Evolutionary conservation across 1,139 yeast genomes (phyloP).

Genomic region (Hemisphaericaspora lyxosophila): DNA sequence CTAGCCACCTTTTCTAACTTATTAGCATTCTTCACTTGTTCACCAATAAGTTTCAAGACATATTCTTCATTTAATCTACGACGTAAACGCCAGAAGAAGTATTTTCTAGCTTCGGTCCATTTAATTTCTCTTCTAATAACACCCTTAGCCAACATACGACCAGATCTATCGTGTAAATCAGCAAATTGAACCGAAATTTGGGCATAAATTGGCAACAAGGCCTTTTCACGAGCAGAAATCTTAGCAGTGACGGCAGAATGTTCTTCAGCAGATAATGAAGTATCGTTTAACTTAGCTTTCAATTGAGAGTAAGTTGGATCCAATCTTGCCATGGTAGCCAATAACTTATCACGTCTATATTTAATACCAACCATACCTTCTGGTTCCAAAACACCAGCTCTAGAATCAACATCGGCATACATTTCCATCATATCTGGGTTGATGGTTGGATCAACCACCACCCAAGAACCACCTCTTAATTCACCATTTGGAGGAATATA

Average conservation of each 20-base stretch:
- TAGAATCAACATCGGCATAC: conserved; percentile 96
- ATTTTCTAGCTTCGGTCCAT: conserved; percentile 88
- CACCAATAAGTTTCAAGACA: conserved; percentile 71
- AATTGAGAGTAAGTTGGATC: conserved; percentile 73
- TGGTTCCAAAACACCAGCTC: conserved; percentile 98
- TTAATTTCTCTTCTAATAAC: conserved; percentile 80
- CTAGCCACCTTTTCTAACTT: conserved; percentile 84
- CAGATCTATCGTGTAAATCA: conserved; percentile 95
- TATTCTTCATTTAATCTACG: conserved; percentile 94
- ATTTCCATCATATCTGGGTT: conserved; percentile 97
- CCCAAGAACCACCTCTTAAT: conserved; percentile 99
- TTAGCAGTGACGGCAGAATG: conserved; percentile 63
- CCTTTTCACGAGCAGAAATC: conserved; percentile 75
- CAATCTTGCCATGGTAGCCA: conserved; percentile 86
- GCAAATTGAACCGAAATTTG: conserved; percentile 96
- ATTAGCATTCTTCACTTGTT: conserved; percentile 58
- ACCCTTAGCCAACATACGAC: conserved; percentile 96
- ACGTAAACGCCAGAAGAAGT: conserved; percentile 98
- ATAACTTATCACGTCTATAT: conserved; percentile 87
- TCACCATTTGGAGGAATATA: conserved; percentile 98
- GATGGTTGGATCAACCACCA: conserved; percentile 97
- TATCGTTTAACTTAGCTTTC: conserved; percentile 55
- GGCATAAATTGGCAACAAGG: conserved; percentile 80
- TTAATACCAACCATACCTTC: conserved; percentile 99
- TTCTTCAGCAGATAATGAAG: conserved; percentile 60